Evolutionary conservation across 2,329 filamentous ascomycete genomes (phyloP).

Genomic region (Exophiala dermatitidis): DNA sequence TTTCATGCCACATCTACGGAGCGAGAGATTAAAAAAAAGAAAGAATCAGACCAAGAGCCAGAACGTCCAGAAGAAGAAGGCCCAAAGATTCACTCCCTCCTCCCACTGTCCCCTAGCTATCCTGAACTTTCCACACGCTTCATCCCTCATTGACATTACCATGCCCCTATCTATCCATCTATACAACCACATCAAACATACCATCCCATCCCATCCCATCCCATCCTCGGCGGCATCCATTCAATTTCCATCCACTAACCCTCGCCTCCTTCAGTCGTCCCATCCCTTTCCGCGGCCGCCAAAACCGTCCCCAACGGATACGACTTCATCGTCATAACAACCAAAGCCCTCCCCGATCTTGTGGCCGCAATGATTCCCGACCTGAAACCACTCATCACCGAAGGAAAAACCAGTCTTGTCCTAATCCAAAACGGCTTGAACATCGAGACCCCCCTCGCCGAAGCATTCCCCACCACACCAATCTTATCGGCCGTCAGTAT

Average conservation of each 20-base stretch:
- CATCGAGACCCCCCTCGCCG: conserved; percentile 50
- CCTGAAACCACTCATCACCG: conserved; percentile 42
- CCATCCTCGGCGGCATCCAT: neutral
- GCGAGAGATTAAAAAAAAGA: no score
- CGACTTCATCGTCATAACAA: conserved; percentile 51
- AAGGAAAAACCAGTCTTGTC: conserved; percentile 46
- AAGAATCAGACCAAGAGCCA: no score
- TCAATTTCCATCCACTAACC: neutral
- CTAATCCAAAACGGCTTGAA: conserved; percentile 57
- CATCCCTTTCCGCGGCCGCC: neutral
- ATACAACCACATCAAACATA: no score
- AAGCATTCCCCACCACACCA: conserved; percentile 45
- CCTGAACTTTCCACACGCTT: no score
- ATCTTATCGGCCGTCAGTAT: conserved; percentile 48
- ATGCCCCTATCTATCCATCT: no score
- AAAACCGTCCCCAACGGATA: conserved; percentile 29
- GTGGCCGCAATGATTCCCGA: conserved; percentile 42
- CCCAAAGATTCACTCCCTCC: no score
- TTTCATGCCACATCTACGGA: no score
- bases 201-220: neutral
- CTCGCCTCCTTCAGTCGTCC: neutral
- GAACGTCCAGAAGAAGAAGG: no score
- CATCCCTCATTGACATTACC: no score
- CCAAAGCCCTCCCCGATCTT: conserved; percentile 52
- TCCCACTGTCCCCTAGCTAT: no score